Evolutionary conservation across 1,284 basidiomycete species (phyloP).

Genomic region (Vanrija pseudolonga): DNA sequence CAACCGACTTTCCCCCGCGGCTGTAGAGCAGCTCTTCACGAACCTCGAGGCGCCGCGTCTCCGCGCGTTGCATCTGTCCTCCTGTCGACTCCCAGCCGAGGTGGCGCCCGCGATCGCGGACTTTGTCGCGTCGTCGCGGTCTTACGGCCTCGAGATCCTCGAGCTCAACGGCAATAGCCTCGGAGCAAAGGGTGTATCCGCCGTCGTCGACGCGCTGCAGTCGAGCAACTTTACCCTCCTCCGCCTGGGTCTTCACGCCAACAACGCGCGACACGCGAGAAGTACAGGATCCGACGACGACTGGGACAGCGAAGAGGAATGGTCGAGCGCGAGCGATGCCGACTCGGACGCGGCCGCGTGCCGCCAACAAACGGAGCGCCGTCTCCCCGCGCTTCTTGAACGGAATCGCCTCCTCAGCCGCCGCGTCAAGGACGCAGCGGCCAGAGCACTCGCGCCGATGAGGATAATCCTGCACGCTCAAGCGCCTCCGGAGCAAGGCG

Average conservation of each 20-base stretch:
- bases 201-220: constrained; percentile 38
- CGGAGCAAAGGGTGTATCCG: constrained; percentile 24
- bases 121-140: constrained; percentile 23
- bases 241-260: constrained; percentile 32
- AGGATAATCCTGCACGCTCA: constrained; percentile 38
- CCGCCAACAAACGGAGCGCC: constrained; percentile 21
- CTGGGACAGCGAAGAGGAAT: neutral
- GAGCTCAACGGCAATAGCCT: constrained; percentile 41
- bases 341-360: constrained; percentile 2
- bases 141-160: constrained; percentile 26
- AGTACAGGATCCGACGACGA: neutral
- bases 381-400: constrained; percentile 29
- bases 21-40: constrained; percentile 24
- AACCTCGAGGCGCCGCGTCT: constrained; percentile 26
- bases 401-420: constrained; percentile 35
- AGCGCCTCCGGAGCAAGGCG: neutral
- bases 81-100: constrained; percentile 23
- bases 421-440: constrained; percentile 27
- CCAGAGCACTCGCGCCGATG: constrained; percentile 21
- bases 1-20: constrained; percentile 25
- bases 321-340: neutral
- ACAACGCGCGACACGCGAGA: neutral
- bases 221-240: constrained; percentile 26
- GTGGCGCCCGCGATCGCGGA: constrained; percentile 17
- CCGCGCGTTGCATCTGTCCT: constrained; percentile 34